A percentile compares a stretch with the other conserved stretches of the same genome.
These are phyloP conservation scores for Paracorniculantispora psalliotae DNA, from an alignment of 2,329 filamentous ascomycete genomes.

Conservation along the genomic window DNA sequence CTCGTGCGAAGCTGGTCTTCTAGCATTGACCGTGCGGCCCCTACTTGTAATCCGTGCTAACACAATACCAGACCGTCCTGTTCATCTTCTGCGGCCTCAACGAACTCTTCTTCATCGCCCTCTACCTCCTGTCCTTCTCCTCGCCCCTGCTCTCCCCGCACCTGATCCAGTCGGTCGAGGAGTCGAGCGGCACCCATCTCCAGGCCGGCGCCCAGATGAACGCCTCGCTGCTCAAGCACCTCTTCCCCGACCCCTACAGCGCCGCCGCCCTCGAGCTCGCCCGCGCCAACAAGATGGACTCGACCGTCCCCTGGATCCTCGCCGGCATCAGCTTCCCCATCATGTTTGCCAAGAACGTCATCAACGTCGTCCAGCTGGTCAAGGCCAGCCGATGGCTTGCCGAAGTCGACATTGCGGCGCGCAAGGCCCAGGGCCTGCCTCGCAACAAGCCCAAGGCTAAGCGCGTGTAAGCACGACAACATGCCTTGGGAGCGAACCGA, in stretches of 20 bases:
- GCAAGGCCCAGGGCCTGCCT: slow-evolving; percentile 50
- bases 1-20: background rate
- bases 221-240: slow-evolving; percentile 62
- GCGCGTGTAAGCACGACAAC: slow-evolving; percentile 5
- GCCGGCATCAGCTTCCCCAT: slow-evolving; percentile 75
- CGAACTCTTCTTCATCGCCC: slow-evolving; percentile 95
- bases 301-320: slow-evolving; percentile 62
- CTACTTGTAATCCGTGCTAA: background rate
- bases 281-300: slow-evolving; percentile 88
- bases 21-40: no score
- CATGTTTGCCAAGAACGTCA: slow-evolving; percentile 87
- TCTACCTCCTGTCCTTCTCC: slow-evolving; percentile 96
- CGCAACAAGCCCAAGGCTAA: slow-evolving; percentile 32
- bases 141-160: slow-evolving; percentile 84
- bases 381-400: slow-evolving; percentile 91
- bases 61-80: slow-evolving; percentile 63
- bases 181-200: slow-evolving; percentile 46
- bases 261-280: slow-evolving; percentile 87
- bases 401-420: slow-evolving; percentile 74
- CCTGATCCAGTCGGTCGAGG: slow-evolving; percentile 61
- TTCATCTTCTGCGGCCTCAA: slow-evolving; percentile 89
- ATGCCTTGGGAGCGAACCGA: no score
- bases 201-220: slow-evolving; percentile 65
- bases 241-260: slow-evolving; percentile 87
- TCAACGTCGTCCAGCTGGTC: slow-evolving; percentile 90